A percentile compares a stretch with the other conserved stretches of the same genome.
Evolutionary conservation across 257 asterid genomes (phyloP).

Genomic region (Leptodermis oblonga): DNA sequence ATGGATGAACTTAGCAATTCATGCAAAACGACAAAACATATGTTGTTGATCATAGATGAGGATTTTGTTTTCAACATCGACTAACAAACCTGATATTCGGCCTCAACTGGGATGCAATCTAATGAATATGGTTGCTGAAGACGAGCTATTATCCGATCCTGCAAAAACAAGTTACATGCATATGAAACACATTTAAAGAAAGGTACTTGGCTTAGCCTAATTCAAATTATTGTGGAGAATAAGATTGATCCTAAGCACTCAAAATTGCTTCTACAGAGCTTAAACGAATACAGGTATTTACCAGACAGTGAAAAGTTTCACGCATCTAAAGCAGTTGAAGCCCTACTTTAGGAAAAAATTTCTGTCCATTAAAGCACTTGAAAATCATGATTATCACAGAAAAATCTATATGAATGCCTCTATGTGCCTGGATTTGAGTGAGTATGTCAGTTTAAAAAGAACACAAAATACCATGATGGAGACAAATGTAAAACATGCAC

Average conservation of each 20-base stretch:
- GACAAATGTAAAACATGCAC: neutral
- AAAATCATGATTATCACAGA: neutral
- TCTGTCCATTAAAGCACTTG: neutral
- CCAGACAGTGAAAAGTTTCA: neutral
- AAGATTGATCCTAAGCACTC: neutral
- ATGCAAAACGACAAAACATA: conserved; percentile 28
- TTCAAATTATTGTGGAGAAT: neutral
- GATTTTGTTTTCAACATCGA: neutral
- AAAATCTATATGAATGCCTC: neutral
- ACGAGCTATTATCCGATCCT: conserved; percentile 96
- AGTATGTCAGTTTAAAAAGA: neutral
- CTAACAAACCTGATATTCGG: conserved; percentile 81
- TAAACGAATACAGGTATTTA: neutral
- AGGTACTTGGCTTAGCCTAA: neutral
- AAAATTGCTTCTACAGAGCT: too few species aligned
- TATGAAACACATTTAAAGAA: conserved; percentile 4
- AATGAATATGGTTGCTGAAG: conserved; percentile 97
- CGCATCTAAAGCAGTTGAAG: neutral
- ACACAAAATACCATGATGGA: neutral
- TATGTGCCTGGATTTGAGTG: neutral
- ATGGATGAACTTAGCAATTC: too few species aligned
- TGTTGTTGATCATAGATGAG: neutral
- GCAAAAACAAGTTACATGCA: conserved; percentile 19
- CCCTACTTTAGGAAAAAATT: neutral
- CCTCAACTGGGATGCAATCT: conserved; percentile 99